Evolutionary conservation across 495 filamentous ascomycete species (phyloP), one percentile per base, ranked within the genome.

Genomic region (Neurospora discreta): DNA sequence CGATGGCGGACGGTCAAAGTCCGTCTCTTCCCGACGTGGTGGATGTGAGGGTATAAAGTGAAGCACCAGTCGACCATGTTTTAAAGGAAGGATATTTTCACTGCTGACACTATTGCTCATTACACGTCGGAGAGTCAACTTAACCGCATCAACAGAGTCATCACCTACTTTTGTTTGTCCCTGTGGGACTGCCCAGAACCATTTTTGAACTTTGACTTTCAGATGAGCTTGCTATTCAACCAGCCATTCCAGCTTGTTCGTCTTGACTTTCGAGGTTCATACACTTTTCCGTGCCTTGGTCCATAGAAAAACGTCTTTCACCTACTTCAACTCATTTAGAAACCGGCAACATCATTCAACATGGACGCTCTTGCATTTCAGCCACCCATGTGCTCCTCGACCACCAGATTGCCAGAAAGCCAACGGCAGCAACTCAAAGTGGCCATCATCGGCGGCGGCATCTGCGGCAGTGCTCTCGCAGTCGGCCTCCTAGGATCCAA

Each of bases 401-500:
- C 46, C 46, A 58, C 20, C 11, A 6, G 11, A 15, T 13, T 23
- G 46, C 10, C 46, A 23, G 46, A 58, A 2, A 58, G 52, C 13
- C 23, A 16, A 30, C 39, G 70, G 20, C 42, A 20, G 33, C 40
- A 41, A 8, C 75, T 82, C 41, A 71, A 75, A 43, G 73, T 82
- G 68, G 81, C 80, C 38, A 81, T 82, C 43, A 74, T 77, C 16
- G 80, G 81, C 67, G 81, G 77, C 20, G 80, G 81, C 43, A 82
- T 82, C 68, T 74, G 76, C 26, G 81, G 81, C 11, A 71, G 80
- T 15, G 74, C 80, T 42, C 80, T 82, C 8, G 81, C 80, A 16
- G 79, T 77, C 0, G 80, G 76, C 69, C 72, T 82, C 20, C 10
- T 13, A 58, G 46, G 5, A 46, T 68, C 3, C 80, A 81, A 42